Evolutionary conservation across 352 stramenopile species (phyloP), one percentile per base, ranked within the genome.

Genomic region (Globisporangium perplexum): DNA sequence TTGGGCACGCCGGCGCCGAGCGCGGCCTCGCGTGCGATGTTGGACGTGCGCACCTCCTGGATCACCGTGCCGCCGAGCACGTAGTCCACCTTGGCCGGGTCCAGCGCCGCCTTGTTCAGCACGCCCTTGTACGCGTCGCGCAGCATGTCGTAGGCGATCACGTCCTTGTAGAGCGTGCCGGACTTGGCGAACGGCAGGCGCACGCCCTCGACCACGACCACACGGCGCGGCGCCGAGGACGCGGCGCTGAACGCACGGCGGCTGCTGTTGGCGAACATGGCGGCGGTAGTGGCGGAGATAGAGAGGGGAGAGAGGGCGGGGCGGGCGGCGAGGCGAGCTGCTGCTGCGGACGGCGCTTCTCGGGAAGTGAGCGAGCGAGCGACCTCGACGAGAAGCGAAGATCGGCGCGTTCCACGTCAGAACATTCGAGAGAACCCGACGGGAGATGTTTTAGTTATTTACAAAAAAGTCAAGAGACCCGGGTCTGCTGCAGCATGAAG

Each of bases 121-220:
- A 99, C 68, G 12, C 95, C 96, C 71, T 97, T 98, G 67, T 97
- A 96, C 6, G 95, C 95, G 23, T 99, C 74, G 47, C 96, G 92
- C 59, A 97, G 90, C 56, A 99, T 86, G 83, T 99, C 96, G 59
- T 99, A 97, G 18, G 95, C 95, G 54, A 99, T 84, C 66, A 97
- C 72, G 68, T 99, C 94, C 62, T 98, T 94, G 83, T 99, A 99
- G 48, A 97, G 81, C 23, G 95, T 98, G 47, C 85, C 90, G 23
- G 90, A 96, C 71, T 96, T 88, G 48, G 90, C 84, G 75, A 99
- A 99, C 31, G 96, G 97, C 31, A 98, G 79, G 46, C 97, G 92
- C 23, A 97, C 73, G 50, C 94, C 93, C 51, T 98, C 88, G 35
- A 98, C 90, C 24, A 98, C 77, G n/a, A 98, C 91, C 38, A 98